These are phyloP conservation scores for Seiridium unicorne DNA, from an alignment of 2,329 filamentous ascomycete species.

Conservation along the genomic window DNA sequence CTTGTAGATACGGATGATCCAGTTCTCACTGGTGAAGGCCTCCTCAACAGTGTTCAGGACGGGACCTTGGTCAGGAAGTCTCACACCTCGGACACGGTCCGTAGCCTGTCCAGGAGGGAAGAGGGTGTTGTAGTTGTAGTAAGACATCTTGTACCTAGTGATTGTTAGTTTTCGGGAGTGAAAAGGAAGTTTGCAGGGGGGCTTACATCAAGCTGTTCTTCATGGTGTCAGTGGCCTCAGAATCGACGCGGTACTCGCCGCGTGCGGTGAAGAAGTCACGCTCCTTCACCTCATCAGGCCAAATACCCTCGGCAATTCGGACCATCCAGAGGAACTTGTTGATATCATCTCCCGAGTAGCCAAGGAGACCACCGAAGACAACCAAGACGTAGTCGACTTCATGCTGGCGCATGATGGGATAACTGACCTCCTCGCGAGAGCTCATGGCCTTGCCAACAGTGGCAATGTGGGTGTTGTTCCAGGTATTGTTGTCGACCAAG, in stretches of 20 bases:
- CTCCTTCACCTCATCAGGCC: constrained; percentile 99
- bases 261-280: constrained; percentile 91
- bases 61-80: constrained; percentile 80
- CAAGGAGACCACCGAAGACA: constrained; percentile 92
- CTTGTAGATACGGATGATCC: constrained; percentile 99
- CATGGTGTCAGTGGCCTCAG: constrained; percentile 93
- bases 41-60: constrained; percentile 89
- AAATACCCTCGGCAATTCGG: constrained; percentile 96
- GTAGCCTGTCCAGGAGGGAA: constrained; percentile 89
- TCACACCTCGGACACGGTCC: constrained; percentile 82
- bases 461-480: constrained; percentile 99
- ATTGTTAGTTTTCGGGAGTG: constrained; percentile 21
- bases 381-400: constrained; percentile 99
- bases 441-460: constrained; percentile 99
- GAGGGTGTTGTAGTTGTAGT: constrained; percentile 92
- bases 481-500: constrained; percentile 98
- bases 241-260: constrained; percentile 93
- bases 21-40: constrained; percentile 98
- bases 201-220: constrained; percentile 98
- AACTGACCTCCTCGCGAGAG: constrained; percentile 95
- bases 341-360: constrained; percentile 98
- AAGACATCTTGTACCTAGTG: constrained; percentile 98
- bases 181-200: not conserved
- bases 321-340: constrained; percentile 99
- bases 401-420: constrained; percentile 96